Percentiles rank a stretch among this genome's conserved stretches.
Conservation (phyloP, 2,329 filamentous ascomycete genomes). For the Pseudogymnoascus sp. region DNA sequence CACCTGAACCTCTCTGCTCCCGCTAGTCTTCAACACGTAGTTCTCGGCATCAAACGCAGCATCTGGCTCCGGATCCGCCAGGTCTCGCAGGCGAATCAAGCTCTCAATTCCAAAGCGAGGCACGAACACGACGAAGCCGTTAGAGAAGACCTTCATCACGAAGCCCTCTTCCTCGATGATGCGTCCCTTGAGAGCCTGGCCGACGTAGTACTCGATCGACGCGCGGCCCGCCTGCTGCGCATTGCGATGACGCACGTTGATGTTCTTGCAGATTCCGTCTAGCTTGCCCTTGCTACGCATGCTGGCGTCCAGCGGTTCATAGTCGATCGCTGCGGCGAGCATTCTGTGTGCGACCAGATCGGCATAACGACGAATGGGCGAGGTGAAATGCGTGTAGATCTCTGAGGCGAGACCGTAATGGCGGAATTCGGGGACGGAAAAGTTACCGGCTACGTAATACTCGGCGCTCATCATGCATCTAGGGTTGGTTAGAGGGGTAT, state of each 20-base stretch:
- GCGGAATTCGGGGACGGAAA: constrained; percentile 87
- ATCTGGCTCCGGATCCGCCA: constrained; percentile 69
- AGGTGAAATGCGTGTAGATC: constrained; percentile 98
- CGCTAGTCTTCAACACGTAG: constrained; percentile 61
- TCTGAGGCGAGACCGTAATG: constrained; percentile 95
- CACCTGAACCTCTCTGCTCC: constrained; percentile 50
- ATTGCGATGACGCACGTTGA: constrained; percentile 95
- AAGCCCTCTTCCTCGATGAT: constrained; percentile 81
- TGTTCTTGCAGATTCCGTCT: constrained; percentile 93
- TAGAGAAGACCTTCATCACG: constrained; percentile 94
- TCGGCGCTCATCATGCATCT: constrained; percentile 96
- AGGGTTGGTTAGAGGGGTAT: background rate
- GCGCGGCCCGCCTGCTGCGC: constrained; percentile 91
- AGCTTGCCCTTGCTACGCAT: constrained; percentile 76
- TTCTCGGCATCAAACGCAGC: constrained; percentile 78
- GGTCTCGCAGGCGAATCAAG: constrained; percentile 75
- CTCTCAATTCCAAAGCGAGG: constrained; percentile 94
- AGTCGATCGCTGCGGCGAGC: constrained; percentile 89
- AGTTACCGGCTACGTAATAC: constrained; percentile 93
- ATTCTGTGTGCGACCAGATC: constrained; percentile 91
- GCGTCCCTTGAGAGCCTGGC: constrained; percentile 79
- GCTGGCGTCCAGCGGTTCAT: constrained; percentile 75
- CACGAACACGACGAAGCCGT: constrained; percentile 94
- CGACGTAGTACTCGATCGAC: constrained; percentile 95
- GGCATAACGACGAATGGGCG: constrained; percentile 94